These are phyloP conservation scores for Saccharomycopsis fodiens DNA, from an alignment of 805 yeast genomes.

Conservation along the genomic window DNA sequence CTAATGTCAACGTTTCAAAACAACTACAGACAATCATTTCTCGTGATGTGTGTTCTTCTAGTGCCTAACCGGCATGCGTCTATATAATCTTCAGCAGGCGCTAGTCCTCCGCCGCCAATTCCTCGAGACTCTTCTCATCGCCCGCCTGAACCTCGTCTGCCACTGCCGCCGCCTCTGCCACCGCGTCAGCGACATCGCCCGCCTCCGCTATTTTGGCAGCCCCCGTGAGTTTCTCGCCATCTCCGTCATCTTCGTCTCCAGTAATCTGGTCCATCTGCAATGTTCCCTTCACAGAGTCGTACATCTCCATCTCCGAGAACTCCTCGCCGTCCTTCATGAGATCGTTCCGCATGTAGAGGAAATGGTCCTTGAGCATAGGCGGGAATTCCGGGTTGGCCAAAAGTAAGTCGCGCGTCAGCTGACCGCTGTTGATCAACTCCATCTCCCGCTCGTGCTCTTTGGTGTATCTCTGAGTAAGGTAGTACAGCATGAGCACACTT, in stretches of 20 bases:
- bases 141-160: no score
- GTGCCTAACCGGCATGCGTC: no score
- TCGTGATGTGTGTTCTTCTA: no score
- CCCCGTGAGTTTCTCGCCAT: neutral
- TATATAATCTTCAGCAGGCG: no score
- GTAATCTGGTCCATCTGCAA: slow-evolving; percentile 16
- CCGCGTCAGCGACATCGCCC: neutral
- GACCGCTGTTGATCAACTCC: neutral
- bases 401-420: neutral
- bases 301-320: slow-evolving; percentile 2
- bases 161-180: neutral
- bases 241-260: slow-evolving; percentile 15
- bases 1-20: no score
- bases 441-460: slow-evolving; percentile 16
- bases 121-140: no score
- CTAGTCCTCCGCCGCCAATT: no score
- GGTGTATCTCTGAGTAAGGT: slow-evolving; percentile 14
- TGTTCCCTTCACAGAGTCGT: slow-evolving; percentile 13
- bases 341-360: slow-evolving; percentile 13
- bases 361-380: slow-evolving; percentile 16
- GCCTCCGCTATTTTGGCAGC: neutral
- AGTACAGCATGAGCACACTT: slow-evolving; percentile 10
- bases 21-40: no score
- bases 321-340: slow-evolving; percentile 1
- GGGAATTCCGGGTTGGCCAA: slow-evolving; percentile 12